Conservation (phyloP, 371 early-diverging fungal species). For the Phascolomyces articulosus region DNA sequence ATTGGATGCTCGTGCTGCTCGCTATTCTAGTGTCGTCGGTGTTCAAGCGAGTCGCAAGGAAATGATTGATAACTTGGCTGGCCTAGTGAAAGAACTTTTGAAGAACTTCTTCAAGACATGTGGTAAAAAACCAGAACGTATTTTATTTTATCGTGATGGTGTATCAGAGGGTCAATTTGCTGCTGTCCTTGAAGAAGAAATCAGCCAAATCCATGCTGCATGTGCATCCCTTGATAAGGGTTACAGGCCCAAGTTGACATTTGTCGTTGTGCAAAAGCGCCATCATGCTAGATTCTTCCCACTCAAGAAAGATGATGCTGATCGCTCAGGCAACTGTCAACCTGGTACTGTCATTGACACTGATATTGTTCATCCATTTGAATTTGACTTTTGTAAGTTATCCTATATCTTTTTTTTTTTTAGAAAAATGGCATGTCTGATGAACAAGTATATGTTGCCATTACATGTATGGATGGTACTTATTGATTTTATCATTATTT, state of each 20-base stretch:
- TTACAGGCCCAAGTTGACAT: constrained; percentile 89
- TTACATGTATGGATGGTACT: too few relatives aligned
- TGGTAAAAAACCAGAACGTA: constrained; percentile 79
- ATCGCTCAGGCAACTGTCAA: constrained; percentile 44
- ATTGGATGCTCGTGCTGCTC: constrained; percentile 82
- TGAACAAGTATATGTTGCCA: too few relatives aligned
- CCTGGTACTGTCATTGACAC: constrained; percentile 95
- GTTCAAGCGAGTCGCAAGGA: constrained; percentile 86
- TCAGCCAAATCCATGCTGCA: constrained; percentile 74
- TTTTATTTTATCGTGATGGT: constrained; percentile 95
- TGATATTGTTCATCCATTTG: constrained; percentile 79
- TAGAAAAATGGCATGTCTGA: too few relatives aligned
- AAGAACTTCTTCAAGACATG: constrained; percentile 77
- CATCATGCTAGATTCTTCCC: constrained; percentile 96
- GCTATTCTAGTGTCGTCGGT: constrained; percentile 84
- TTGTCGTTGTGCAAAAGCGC: constrained; percentile 94
- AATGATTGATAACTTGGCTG: constrained; percentile 82
- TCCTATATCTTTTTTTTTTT: too few relatives aligned
- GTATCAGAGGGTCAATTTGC: constrained; percentile 92
- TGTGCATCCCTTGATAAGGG: constrained; percentile 64
- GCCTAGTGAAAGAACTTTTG: constrained; percentile 82
- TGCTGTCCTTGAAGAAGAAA: constrained; percentile 84
- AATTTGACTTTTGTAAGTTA: constrained; percentile 85
- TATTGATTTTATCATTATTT: neutral
- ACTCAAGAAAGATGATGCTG: constrained; percentile 55